phyloP scores from a whole-genome alignment of 805 yeast species.

The Wickerhamomyces queroliae region DNA sequence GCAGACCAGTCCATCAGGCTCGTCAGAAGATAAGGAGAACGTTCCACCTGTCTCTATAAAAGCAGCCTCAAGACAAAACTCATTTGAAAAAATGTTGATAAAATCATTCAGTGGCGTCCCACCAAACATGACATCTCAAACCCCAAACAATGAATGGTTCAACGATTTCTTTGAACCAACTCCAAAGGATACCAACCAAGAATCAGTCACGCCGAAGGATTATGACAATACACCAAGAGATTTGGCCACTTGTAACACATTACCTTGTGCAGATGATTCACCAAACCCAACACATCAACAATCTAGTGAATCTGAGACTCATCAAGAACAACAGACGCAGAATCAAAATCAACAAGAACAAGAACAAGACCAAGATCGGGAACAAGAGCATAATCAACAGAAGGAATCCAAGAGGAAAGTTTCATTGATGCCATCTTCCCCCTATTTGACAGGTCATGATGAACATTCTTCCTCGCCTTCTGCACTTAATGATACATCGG shows the following conservation, averaged over 20 bases:
- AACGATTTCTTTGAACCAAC: slow-evolving; percentile 21
- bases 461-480: neutral
- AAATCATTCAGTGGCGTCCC: slow-evolving; percentile 30
- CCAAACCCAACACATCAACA: slow-evolving; percentile 5
- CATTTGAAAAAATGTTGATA: slow-evolving; percentile 31
- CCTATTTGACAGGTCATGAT: neutral
- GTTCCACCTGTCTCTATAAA: slow-evolving; percentile 29
- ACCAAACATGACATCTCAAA: slow-evolving; percentile 9
- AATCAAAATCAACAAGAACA: neutral
- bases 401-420: neutral
- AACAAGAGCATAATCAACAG: neutral
- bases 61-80: slow-evolving; percentile 23
- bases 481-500: neutral
- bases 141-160: slow-evolving; percentile 24
- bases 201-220: slow-evolving; percentile 10
- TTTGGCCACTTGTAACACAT: slow-evolving; percentile 23
- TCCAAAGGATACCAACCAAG: slow-evolving; percentile 15
- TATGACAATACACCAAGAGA: slow-evolving; percentile 26
- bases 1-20: too few relatives aligned
- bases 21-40: slow-evolving; percentile 28
- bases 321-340: too few relatives aligned
- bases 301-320: neutral
- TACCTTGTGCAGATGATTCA: slow-evolving; percentile 25
- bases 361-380: too few relatives aligned
- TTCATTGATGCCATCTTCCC: slow-evolving; percentile 2